Conservation (phyloP, 2,329 filamentous ascomycete genomes). For the Aspergillus neotritici region DNA sequence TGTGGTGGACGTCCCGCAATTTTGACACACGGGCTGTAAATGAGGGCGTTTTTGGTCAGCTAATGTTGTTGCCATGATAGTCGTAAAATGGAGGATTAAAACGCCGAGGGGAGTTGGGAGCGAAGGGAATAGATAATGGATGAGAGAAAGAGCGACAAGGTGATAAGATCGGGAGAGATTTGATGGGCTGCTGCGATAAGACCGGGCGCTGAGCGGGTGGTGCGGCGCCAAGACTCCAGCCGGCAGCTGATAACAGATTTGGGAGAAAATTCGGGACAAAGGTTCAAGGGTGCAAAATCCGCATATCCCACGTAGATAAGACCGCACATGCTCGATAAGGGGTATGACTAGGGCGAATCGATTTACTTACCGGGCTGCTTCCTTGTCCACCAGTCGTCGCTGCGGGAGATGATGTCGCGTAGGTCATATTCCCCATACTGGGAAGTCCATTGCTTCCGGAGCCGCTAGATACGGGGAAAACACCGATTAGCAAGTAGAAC, state of each 20-base stretch:
- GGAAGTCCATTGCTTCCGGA: conserved; percentile 43
- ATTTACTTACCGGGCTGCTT: conserved; percentile 39
- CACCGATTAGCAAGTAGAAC: conserved; percentile 19
- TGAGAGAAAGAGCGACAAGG: conserved; percentile 30
- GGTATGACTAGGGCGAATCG: conserved; percentile 11
- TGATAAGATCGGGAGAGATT: conserved; percentile 42
- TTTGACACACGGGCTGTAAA: conserved; percentile 91
- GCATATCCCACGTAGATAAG: conserved; percentile 8
- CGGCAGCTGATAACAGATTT: conserved; percentile 29
- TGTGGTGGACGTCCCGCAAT: conserved; percentile 91
- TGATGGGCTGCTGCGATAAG: conserved; percentile 43
- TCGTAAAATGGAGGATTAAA: conserved; percentile 11
- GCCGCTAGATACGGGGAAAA: conserved; percentile 22
- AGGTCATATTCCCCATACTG: conserved; percentile 56
- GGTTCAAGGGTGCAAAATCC: conserved; percentile 13
- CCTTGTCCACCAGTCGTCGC: conserved; percentile 60
- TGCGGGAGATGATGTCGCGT: conserved; percentile 59
- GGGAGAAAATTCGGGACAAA: conserved; percentile 12
- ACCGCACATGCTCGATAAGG: conserved; percentile 5
- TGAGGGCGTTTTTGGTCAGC: conserved; percentile 51
- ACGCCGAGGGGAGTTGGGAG: conserved; percentile 13
- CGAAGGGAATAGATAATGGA: conserved; percentile 23
- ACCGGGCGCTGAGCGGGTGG: conserved; percentile 35
- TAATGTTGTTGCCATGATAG: conserved; percentile 41
- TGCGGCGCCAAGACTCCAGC: conserved; percentile 33